phyloP scores from a whole-genome alignment of 305 asterid genomes.

The Lippia alba region DNA sequence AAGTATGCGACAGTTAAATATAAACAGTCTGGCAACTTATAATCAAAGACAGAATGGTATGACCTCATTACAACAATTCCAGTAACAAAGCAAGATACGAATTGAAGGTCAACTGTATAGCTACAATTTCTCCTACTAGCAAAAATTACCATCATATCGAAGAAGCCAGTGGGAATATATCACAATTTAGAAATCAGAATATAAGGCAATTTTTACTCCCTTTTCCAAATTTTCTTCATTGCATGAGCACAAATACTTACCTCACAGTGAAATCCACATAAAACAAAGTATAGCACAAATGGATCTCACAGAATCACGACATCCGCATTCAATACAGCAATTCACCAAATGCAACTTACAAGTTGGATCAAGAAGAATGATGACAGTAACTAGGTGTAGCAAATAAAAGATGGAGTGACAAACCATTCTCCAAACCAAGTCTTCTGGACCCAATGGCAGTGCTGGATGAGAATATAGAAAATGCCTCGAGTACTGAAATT shows the following conservation, averaged over 20 bases:
- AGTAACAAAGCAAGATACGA: background rate
- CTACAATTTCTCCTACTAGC: background rate
- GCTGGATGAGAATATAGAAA: constrained; percentile 95
- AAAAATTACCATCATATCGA: background rate
- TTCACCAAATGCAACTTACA: background rate
- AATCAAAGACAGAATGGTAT: background rate
- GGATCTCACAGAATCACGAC: background rate
- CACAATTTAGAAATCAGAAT: background rate
- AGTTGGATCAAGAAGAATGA: constrained; percentile 14
- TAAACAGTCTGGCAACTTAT: background rate
- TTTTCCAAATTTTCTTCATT: constrained; percentile 13
- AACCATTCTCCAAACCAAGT: constrained; percentile 97
- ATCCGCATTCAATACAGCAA: constrained; percentile 12
- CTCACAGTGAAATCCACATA: constrained; percentile 13
- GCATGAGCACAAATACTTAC: constrained; percentile 2
- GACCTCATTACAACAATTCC: background rate
- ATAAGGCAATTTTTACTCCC: constrained; percentile 9
- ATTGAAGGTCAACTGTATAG: constrained; percentile 17
- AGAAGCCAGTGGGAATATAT: background rate
- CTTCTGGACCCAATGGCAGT: constrained; percentile 92
- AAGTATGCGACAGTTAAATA: background rate
- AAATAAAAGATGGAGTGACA: constrained; percentile 41
- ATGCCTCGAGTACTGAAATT: constrained; percentile 81
- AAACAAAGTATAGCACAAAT: constrained; percentile 17
- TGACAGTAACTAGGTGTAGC: background rate